Evolutionary conservation across 176 grass and related monocot species (phyloP).

Genomic region (Metroxylon sagu): DNA sequence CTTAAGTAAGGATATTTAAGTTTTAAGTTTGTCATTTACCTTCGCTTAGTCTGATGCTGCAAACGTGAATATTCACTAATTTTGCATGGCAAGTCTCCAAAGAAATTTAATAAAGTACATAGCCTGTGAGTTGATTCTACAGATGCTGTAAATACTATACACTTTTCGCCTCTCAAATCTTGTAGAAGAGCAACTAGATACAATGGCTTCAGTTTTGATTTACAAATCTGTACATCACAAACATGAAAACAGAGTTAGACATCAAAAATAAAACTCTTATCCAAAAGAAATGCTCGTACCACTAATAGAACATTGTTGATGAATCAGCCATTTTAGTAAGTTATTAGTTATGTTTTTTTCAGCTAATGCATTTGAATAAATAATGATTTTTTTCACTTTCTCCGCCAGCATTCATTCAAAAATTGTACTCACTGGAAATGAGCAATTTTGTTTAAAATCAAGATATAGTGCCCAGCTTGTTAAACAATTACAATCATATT

Average conservation of each 20-base stretch:
- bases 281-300: too few relatives aligned
- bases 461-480: too few relatives aligned
- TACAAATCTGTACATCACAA: slow-evolving; percentile 49
- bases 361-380: too few relatives aligned
- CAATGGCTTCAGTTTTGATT: slow-evolving; percentile 78
- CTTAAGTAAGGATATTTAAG: not conserved
- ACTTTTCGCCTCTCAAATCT: slow-evolving; percentile 63
- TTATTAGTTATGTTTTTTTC: too few relatives aligned
- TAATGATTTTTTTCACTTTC: too few relatives aligned
- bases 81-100: slow-evolving; percentile 69
- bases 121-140: slow-evolving; percentile 86
- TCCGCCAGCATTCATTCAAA: too few relatives aligned
- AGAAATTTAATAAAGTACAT: slow-evolving; percentile 65
- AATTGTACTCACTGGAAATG: too few relatives aligned
- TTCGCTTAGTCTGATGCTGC: slow-evolving; percentile 71
- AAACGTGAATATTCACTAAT: slow-evolving; percentile 89
- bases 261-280: not conserved
- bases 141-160: slow-evolving; percentile 87
- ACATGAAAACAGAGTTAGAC: slow-evolving; percentile 5
- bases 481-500: too few relatives aligned
- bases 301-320: too few relatives aligned
- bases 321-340: too few relatives aligned
- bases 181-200: slow-evolving; percentile 74
- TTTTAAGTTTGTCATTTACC: slow-evolving; percentile 33
- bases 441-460: too few relatives aligned